Percentiles rank a stretch among this genome's conserved stretches.
Evolutionary conservation across 2,329 filamentous ascomycete genomes (phyloP).

Genomic region (Phialophora macrospora): DNA sequence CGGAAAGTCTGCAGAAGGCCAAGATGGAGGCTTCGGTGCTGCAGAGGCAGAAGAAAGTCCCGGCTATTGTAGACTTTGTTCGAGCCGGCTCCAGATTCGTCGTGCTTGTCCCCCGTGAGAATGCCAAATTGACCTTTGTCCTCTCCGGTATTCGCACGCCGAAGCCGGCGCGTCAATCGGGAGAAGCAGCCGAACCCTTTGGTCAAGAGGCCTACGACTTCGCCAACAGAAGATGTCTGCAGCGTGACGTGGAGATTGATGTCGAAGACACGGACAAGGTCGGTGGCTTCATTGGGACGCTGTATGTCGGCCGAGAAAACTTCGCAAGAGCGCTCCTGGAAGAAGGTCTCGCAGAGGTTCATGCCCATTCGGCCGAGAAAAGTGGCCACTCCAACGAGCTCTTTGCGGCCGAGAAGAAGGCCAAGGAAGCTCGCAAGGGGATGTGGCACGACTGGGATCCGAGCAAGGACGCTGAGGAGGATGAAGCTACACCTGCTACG

Average conservation of each 20-base stretch:
- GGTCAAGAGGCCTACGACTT: constrained; percentile 94
- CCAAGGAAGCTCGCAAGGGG: constrained; percentile 85
- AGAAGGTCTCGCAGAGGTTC: constrained; percentile 89
- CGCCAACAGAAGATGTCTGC: constrained; percentile 83
- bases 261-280: constrained; percentile 95
- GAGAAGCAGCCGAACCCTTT: constrained; percentile 86
- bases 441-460: constrained; percentile 96
- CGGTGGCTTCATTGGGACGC: constrained; percentile 92
- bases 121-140: constrained; percentile 92
- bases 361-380: constrained; percentile 95
- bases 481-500: constrained; percentile 51
- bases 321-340: constrained; percentile 92
- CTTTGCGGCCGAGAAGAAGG: constrained; percentile 81
- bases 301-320: constrained; percentile 93
- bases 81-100: constrained; percentile 97
- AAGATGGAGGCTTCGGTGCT: constrained; percentile 90
- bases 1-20: constrained; percentile 89
- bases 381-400: constrained; percentile 87
- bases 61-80: constrained; percentile 94
- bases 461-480: constrained; percentile 73
- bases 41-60: constrained; percentile 88
- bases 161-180: constrained; percentile 77
- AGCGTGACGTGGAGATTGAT: constrained; percentile 95
- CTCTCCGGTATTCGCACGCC: constrained; percentile 91
- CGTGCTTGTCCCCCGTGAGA: constrained; percentile 86